phyloP scores from a whole-genome alignment of 305 asterid genomes.

The Ilex paraguariensis region DNA sequence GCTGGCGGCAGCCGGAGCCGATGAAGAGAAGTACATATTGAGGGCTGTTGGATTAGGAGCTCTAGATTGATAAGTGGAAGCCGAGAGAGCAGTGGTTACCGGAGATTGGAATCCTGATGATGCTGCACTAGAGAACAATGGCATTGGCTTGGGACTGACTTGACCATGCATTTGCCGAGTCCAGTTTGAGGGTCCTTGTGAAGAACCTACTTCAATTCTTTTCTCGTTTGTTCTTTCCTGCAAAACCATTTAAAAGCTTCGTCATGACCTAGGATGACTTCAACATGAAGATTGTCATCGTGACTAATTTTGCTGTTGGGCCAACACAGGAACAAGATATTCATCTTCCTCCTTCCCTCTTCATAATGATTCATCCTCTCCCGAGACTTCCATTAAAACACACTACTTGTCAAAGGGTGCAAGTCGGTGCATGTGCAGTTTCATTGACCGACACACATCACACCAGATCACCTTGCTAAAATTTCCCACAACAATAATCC shows the following conservation, averaged over 20 bases:
- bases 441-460: too few relatives aligned
- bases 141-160: constrained; percentile 27
- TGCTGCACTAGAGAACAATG: constrained; percentile 59
- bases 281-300: too few relatives aligned
- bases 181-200: constrained; percentile 37
- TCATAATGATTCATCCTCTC: too few relatives aligned
- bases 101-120: constrained; percentile 95
- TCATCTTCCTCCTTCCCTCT: too few relatives aligned
- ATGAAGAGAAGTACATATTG: constrained; percentile 34
- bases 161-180: constrained; percentile 34
- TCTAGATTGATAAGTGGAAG: constrained; percentile 19
- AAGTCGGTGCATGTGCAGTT: too few relatives aligned
- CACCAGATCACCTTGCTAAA: too few relatives aligned
- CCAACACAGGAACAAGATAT: too few relatives aligned
- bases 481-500: too few relatives aligned
- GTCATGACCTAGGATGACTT: too few relatives aligned
- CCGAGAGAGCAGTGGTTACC: constrained; percentile 20
- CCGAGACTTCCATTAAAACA: too few relatives aligned
- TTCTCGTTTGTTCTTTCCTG: constrained; percentile 37
- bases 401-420: too few relatives aligned
- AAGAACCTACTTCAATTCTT: constrained; percentile 28
- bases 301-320: too few relatives aligned
- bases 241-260: background rate
- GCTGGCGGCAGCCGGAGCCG: constrained; percentile 17
- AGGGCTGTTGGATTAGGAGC: constrained; percentile 16